Evolutionary conservation across 192 early-diverging fungal genomes (phyloP).

Genomic region (Linnemannia schmuckeri): DNA sequence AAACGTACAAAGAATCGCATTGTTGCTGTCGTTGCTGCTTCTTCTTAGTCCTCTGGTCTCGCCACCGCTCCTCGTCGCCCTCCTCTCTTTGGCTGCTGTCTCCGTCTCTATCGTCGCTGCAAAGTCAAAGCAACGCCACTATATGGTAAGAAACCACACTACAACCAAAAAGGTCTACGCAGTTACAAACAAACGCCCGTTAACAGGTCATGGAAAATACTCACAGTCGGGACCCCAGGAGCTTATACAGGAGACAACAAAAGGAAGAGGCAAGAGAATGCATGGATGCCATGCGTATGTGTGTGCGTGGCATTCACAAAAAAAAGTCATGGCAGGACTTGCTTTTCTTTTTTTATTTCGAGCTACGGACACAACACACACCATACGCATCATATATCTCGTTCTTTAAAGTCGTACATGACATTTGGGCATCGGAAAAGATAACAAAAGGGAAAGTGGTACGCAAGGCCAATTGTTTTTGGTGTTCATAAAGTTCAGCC

Average conservation of each 20-base stretch:
- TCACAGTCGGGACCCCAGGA: neutral
- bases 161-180: neutral
- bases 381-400: no score
- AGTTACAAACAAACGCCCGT: neutral
- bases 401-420: no score
- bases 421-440: no score
- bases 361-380: no score
- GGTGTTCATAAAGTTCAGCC: no score
- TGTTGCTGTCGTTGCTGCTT: conserved; percentile 4
- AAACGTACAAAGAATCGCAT: conserved; percentile 3
- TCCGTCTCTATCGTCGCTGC: conserved; percentile 17
- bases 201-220: neutral
- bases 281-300: neutral
- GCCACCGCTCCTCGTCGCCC: neutral
- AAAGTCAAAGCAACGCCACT: conserved; percentile 11
- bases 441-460: no score
- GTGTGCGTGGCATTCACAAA: neutral
- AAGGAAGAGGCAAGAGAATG: neutral
- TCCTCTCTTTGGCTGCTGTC: conserved; percentile 14
- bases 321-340: no score
- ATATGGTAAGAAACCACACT: conserved; percentile 17
- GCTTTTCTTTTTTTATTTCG: no score
- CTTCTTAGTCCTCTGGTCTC: conserved; percentile 1
- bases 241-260: neutral
- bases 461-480: no score